Conservation (phyloP, 129 eudicot genomes). For the Arctium lappa region DNA sequence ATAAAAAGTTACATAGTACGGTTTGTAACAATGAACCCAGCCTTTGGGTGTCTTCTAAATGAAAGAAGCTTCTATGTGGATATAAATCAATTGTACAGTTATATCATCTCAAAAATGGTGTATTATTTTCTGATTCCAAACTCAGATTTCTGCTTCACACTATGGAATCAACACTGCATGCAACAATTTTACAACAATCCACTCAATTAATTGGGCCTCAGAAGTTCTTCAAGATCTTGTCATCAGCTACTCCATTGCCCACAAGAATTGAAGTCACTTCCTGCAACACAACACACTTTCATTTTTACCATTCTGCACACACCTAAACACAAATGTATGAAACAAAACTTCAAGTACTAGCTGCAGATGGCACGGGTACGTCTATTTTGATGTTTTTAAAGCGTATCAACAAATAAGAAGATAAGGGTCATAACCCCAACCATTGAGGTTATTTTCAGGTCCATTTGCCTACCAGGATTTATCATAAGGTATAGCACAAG, state of each 20-base stretch:
- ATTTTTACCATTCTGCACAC: neutral
- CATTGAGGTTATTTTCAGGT: too few species aligned
- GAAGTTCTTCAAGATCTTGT: slow-evolving; percentile 79
- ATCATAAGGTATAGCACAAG: too few species aligned
- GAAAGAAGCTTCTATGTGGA: neutral
- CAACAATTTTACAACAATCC: slow-evolving; percentile 33
- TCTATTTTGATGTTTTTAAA: too few species aligned
- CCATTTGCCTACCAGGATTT: too few species aligned
- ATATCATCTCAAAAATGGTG: slow-evolving; percentile 32
- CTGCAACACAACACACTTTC: slow-evolving; percentile 47
- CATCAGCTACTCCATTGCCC: slow-evolving; percentile 61
- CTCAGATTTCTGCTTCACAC: neutral
- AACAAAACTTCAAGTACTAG: too few species aligned
- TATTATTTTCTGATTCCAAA: slow-evolving; percentile 29
- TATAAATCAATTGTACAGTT: slow-evolving; percentile 7
- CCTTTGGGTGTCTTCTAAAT: neutral
- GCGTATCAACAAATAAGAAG: too few species aligned
- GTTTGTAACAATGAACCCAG: neutral
- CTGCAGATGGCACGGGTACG: too few species aligned
- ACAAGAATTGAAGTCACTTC: slow-evolving; percentile 74
- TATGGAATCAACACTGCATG: too few species aligned
- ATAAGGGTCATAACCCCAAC: too few species aligned
- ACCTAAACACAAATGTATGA: neutral
- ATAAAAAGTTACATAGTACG: neutral
- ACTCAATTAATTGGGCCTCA: slow-evolving; percentile 22